Base-by-base conservation (phyloP, 768 basidiomycete genomes). In the Tricholoma bakamatsutake region DNA sequence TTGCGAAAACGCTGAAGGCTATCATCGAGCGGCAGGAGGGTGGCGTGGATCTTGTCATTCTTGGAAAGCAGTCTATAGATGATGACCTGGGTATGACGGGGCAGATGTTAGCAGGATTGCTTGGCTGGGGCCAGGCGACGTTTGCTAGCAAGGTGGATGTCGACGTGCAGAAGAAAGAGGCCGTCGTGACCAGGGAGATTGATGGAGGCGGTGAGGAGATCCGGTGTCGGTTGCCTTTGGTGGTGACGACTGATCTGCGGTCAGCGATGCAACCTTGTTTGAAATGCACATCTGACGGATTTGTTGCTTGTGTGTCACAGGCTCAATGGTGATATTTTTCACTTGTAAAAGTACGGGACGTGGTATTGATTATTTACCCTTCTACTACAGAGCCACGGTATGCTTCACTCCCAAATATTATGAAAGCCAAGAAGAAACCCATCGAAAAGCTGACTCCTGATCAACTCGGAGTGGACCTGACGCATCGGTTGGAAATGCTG, bases 391-490 rank as follows among this genome's bases (percentile, higher is more conserved):
- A 96, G 70, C 96, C 96, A 0, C 88, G 96, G 62, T 99, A 97
- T 66, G 97, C 97, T 0, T 93, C 95, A n/a, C 70, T 99, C 57
- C 93, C 93, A 3, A 94, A 93, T 63, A 96, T 96, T 71, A 96
- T 96, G 92, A 95, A 96, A 72, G 97, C 97, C n/a, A 98, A 98
- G 80, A 99, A 98, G 81, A 99, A 99, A 76, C 87, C 89, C 12
- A 72, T 98, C 42, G 87, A 95, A 72, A 93, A 90, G 66, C 64
- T 97, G 51, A 82, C 81, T 13, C 78, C 93, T 1, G 75, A 77
- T 21, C 93, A 94, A 62, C 83, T 98, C 21, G 84, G 85, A 6
- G 76, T 98, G 21, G 93, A 98, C 73, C 80, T 92, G 53, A 80
- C 83, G 0, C 93, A 93, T 13, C 78, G 82, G 31, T 73, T 98